Percentiles rank a stretch among this genome's conserved stretches.
Evolutionary conservation across 768 basidiomycete species (phyloP).

Genomic region (Tulasnella sp.): DNA sequence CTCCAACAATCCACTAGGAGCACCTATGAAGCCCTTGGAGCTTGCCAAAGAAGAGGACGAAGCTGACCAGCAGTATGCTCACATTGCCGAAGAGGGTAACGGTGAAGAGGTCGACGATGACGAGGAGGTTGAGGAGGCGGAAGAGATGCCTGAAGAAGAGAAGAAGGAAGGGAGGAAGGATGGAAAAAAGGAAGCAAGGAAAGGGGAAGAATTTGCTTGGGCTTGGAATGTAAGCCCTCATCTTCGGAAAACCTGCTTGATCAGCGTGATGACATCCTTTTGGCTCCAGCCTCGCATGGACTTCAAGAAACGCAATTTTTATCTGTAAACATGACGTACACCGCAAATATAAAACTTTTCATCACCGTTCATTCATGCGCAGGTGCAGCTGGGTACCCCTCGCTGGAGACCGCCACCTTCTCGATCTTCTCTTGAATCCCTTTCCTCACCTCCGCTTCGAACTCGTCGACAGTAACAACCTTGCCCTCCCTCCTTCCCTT

Average conservation of each 20-base stretch:
- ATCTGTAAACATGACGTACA: background rate
- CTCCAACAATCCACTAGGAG: slow-evolving; percentile 61
- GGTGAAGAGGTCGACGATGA: slow-evolving; percentile 30
- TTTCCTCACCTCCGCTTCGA: slow-evolving; percentile 37
- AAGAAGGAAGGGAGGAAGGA: slow-evolving; percentile 22
- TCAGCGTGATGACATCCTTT: background rate
- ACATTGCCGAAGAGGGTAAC: slow-evolving; percentile 21
- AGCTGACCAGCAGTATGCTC: slow-evolving; percentile 24
- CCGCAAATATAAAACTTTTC: background rate
- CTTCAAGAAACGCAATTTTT: slow-evolving; percentile 15
- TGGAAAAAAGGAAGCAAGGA: slow-evolving; percentile 27
- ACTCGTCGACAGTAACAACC: slow-evolving; percentile 62
- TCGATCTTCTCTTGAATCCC: background rate
- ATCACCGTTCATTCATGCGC: background rate
- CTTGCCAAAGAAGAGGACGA: slow-evolving; percentile 29
- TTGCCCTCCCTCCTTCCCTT: slow-evolving; percentile 58
- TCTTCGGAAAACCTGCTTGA: background rate
- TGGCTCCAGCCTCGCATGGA: slow-evolving; percentile 2
- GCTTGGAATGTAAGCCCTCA: slow-evolving; percentile 69
- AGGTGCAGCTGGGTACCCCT: background rate
- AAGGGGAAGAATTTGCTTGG: slow-evolving; percentile 77
- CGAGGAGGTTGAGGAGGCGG: slow-evolving; percentile 25
- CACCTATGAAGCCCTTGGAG: slow-evolving; percentile 47
- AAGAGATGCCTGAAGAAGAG: background rate
- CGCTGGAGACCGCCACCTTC: background rate